A percentile compares a stretch with the other conserved stretches of the same genome.
Evolutionary conservation across 768 basidiomycete species (phyloP).

Genomic region (Lactifluus hygrophoroides): DNA sequence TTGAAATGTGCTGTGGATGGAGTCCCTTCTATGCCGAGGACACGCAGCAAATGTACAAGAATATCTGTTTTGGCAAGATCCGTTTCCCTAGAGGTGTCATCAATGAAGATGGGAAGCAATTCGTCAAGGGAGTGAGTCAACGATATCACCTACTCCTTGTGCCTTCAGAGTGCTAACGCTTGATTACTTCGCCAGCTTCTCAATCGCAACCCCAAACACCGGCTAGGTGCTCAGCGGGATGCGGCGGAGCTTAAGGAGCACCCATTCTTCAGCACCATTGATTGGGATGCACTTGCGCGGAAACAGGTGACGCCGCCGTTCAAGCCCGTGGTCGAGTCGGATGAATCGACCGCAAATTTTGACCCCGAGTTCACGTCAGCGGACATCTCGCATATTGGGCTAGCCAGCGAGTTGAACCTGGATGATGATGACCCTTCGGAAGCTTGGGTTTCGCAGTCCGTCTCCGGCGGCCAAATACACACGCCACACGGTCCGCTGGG

Average conservation of each 20-base stretch:
- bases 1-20: constrained; percentile 99
- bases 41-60: constrained; percentile 99
- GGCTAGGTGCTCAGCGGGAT: constrained; percentile 85
- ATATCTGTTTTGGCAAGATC: constrained; percentile 98
- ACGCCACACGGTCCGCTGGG: constrained; percentile 75
- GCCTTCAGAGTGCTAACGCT: not conserved
- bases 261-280: constrained; percentile 84
- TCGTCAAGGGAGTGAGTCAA: constrained; percentile 88
- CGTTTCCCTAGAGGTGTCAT: constrained; percentile 96
- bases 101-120: constrained; percentile 95
- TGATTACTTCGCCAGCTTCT: constrained; percentile 53
- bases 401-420: constrained; percentile 35
- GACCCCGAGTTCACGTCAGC: constrained; percentile 96
- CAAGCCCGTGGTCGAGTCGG: constrained; percentile 95
- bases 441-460: constrained; percentile 44
- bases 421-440: constrained; percentile 57
- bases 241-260: constrained; percentile 94
- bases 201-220: constrained; percentile 97
- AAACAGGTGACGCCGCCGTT: constrained; percentile 96
- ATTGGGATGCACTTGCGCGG: constrained; percentile 79
- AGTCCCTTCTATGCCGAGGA: constrained; percentile 99
- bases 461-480: constrained; percentile 34
- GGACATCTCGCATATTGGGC: constrained; percentile 68
- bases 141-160: not conserved
- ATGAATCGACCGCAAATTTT: constrained; percentile 97